These are phyloP conservation scores for Colletotrichum agaves DNA, from an alignment of 2,329 filamentous ascomycete species.

Conservation along the genomic window DNA sequence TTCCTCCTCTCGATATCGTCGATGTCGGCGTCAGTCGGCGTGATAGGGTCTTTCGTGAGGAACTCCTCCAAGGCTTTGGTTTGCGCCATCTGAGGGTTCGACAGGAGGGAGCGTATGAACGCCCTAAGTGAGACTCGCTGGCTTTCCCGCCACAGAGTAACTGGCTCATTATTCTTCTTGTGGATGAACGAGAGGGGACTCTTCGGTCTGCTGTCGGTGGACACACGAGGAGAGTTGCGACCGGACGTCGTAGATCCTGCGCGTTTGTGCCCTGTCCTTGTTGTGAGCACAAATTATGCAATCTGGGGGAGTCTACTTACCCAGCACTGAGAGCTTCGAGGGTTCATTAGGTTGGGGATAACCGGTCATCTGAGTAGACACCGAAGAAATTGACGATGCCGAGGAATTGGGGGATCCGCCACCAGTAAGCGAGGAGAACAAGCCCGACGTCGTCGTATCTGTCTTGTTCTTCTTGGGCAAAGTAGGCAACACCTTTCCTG, in stretches of 20 bases:
- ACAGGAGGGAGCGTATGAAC: constrained; percentile 85
- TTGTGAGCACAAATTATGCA: not conserved
- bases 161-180: constrained; percentile 44
- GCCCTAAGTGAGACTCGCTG: constrained; percentile 92
- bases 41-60: constrained; percentile 77
- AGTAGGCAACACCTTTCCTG: constrained; percentile 87
- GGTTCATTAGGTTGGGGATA: constrained; percentile 43
- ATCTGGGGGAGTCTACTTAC: constrained; percentile 41
- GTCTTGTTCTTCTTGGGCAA: constrained; percentile 93
- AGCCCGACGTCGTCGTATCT: constrained; percentile 71
- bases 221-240: constrained; percentile 54
- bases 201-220: constrained; percentile 53
- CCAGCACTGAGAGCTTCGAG: constrained; percentile 57
- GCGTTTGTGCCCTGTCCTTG: constrained; percentile 42
- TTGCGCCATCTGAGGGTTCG: constrained; percentile 84
- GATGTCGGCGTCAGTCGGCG: constrained; percentile 82
- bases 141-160: constrained; percentile 79
- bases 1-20: constrained; percentile 84
- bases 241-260: constrained; percentile 51
- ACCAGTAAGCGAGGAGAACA: constrained; percentile 63
- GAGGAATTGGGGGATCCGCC: constrained; percentile 77
- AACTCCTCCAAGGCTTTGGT: constrained; percentile 90
- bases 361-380: constrained; percentile 73
- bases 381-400: constrained; percentile 82
- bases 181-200: constrained; percentile 46